These are phyloP conservation scores for Cercospora berteroae DNA, from an alignment of 2,329 filamentous ascomycete genomes.

Conservation along the genomic window DNA sequence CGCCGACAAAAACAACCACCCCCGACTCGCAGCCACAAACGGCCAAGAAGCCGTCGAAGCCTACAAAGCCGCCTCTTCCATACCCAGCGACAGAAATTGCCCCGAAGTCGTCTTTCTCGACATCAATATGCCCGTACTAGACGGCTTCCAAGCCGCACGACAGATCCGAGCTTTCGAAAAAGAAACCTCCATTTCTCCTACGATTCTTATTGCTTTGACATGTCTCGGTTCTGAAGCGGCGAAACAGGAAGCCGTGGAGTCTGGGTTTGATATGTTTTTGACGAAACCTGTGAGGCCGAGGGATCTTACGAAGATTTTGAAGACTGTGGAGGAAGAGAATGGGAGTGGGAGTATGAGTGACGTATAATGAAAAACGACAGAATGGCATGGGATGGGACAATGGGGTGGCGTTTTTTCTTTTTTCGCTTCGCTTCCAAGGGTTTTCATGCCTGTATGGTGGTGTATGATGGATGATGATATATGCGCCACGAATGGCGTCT, in stretches of 20 bases:
- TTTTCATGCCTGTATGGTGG: background rate
- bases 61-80: constrained; percentile 3
- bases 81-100: background rate
- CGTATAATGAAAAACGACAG: constrained; percentile 4
- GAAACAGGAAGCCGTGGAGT: constrained; percentile 23
- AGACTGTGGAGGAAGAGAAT: background rate
- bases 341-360: background rate
- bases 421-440: background rate
- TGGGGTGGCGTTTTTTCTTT: background rate
- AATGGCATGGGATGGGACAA: background rate
- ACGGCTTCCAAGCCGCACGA: constrained; percentile 30
- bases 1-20: constrained; percentile 35
- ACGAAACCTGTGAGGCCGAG: constrained; percentile 18
- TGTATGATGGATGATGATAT: background rate
- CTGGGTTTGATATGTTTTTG: constrained; percentile 27
- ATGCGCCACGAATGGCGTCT: background rate
- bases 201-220: constrained; percentile 23
- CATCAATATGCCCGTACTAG: constrained; percentile 30
- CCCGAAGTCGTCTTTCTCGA: constrained; percentile 41
- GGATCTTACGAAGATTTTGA: constrained; percentile 4
- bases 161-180: constrained; percentile 29
- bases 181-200: constrained; percentile 16
- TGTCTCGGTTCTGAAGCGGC: constrained; percentile 22
- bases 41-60: constrained; percentile 47
- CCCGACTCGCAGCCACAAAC: constrained; percentile 43